These are phyloP conservation scores for Fusarium stilboides DNA, from an alignment of 2,329 filamentous ascomycete species.

Conservation along the genomic window DNA sequence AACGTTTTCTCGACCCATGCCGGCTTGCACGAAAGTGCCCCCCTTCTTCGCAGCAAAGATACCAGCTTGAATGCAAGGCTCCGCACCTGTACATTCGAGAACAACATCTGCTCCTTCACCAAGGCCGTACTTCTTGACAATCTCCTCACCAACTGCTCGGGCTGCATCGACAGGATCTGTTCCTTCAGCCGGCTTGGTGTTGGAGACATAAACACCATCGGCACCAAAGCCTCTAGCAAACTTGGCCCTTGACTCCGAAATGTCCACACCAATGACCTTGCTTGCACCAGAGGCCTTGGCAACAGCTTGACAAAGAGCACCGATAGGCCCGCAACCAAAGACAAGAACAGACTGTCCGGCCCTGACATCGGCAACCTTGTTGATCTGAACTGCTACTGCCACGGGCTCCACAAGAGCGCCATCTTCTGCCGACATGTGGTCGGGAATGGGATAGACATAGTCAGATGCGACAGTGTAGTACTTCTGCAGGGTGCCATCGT, in stretches of 20 bases:
- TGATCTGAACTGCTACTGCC: constrained; percentile 64
- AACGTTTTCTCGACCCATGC: constrained; percentile 67
- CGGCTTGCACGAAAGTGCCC: constrained; percentile 66
- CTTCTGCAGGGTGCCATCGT: constrained; percentile 64
- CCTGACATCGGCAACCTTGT: constrained; percentile 57
- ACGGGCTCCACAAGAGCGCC: constrained; percentile 66
- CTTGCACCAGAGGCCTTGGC: constrained; percentile 61
- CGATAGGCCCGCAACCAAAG: constrained; percentile 65
- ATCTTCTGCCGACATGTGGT: constrained; percentile 62
- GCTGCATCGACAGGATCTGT: constrained; percentile 56
- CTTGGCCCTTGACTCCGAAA: constrained; percentile 56
- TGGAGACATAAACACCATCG: constrained; percentile 59
- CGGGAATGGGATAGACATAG: constrained; percentile 63
- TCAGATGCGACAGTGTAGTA: constrained; percentile 64
- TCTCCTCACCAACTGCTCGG: constrained; percentile 56
- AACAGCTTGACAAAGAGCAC: constrained; percentile 61
- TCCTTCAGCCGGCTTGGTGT: constrained; percentile 47
- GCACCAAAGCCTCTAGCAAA: constrained; percentile 61
- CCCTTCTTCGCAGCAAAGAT: constrained; percentile 62
- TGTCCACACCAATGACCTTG: constrained; percentile 62
- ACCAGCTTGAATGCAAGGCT: constrained; percentile 64
- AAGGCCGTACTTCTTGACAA: constrained; percentile 50
- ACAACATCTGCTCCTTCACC: constrained; percentile 64
- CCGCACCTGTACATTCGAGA: constrained; percentile 63
- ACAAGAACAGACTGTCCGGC: constrained; percentile 61